A percentile compares a stretch with the other conserved stretches of the same genome.
phyloP scores from a whole-genome alignment of 768 basidiomycete species.

The Panellus pusillus region DNA sequence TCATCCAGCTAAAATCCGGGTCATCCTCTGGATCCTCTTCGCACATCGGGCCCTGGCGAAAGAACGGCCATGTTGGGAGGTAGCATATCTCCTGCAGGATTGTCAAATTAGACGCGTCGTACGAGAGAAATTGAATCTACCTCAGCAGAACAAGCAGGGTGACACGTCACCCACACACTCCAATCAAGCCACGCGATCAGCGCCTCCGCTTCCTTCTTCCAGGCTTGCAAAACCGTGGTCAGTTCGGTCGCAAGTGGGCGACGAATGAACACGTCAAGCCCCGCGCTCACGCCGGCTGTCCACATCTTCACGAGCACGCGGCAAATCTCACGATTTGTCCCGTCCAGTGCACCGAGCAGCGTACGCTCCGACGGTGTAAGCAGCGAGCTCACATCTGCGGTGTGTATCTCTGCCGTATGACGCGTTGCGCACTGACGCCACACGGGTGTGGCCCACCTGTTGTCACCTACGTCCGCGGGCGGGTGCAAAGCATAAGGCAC shows the following conservation, averaged over 20 bases:
- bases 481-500: not conserved
- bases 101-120: not conserved
- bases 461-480: not conserved
- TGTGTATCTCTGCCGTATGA: constrained; percentile 24
- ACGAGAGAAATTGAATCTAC: not conserved
- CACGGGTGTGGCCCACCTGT: constrained; percentile 31
- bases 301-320: constrained; percentile 14
- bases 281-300: constrained; percentile 7
- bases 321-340: constrained; percentile 17
- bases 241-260: not conserved
- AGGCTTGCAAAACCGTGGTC: not conserved
- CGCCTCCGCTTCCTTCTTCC: not conserved
- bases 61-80: constrained; percentile 12
- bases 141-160: constrained; percentile 9
- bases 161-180: constrained; percentile 20
- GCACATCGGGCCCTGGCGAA: not conserved
- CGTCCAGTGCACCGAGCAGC: constrained; percentile 24
- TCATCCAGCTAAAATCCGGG: no score
- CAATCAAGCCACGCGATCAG: constrained; percentile 19
- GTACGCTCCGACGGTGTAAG: constrained; percentile 31
- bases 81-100: constrained; percentile 11
- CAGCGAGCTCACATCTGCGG: not conserved
- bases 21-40: no score
- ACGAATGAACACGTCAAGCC: constrained; percentile 1
- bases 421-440: constrained; percentile 32